Conservation (phyloP, 768 basidiomycete genomes). For the Lentinus brumalis region DNA sequence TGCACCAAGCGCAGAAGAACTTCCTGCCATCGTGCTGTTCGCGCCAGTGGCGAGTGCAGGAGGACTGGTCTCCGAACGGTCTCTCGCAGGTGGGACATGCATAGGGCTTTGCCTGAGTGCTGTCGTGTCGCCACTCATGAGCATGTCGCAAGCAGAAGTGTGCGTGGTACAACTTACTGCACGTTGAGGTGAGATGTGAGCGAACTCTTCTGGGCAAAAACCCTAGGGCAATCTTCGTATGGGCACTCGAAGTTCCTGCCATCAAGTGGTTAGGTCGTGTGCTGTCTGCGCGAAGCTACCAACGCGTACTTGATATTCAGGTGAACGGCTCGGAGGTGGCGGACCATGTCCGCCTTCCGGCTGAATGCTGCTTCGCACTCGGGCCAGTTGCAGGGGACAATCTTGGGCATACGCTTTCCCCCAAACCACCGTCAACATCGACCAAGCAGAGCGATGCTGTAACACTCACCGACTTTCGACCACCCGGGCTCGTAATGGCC, state of each 20-base stretch:
- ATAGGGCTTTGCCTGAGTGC: slow-evolving; percentile 46
- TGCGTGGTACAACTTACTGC: slow-evolving; percentile 51
- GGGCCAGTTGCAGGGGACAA: slow-evolving; percentile 4
- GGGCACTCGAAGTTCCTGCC: slow-evolving; percentile 9
- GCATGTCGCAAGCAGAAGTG: background rate
- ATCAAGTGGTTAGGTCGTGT: slow-evolving; percentile 5
- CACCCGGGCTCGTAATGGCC: background rate
- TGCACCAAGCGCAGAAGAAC: slow-evolving; percentile 39
- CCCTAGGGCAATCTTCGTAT: slow-evolving; percentile 45
- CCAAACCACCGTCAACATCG: background rate
- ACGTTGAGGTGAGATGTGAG: slow-evolving; percentile 65
- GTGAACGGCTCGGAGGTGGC: slow-evolving; percentile 54
- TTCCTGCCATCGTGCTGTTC: slow-evolving; percentile 11
- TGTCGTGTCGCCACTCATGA: background rate
- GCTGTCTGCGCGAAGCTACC: background rate
- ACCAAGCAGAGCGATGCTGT: no score
- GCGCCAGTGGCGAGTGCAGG: slow-evolving; percentile 12
- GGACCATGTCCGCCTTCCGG: slow-evolving; percentile 60
- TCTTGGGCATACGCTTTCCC: background rate
- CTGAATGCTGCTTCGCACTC: slow-evolving; percentile 51
- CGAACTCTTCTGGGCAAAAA: slow-evolving; percentile 60
- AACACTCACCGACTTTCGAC: no score
- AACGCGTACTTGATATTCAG: slow-evolving; percentile 39
- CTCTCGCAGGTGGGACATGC: slow-evolving; percentile 34
- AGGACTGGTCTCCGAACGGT: slow-evolving; percentile 14